Evolutionary conservation across 2,329 filamentous ascomycete genomes (phyloP).

Genomic region (Sordariomycetes sp.): DNA sequence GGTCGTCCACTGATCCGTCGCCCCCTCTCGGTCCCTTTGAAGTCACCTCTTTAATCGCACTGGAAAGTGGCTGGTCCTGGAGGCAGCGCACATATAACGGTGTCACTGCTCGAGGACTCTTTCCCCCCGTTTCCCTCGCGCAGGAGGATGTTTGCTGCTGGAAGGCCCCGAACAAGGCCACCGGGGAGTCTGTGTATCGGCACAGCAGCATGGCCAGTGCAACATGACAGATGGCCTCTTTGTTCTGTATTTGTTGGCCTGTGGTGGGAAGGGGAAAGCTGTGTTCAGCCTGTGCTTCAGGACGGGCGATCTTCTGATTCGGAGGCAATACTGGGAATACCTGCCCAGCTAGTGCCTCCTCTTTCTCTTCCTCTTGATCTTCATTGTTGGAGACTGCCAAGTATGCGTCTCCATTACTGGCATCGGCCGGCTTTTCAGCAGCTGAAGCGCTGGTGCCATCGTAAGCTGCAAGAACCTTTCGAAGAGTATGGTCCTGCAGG

Average conservation of each 20-base stretch:
- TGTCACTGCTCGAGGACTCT: constrained; percentile 1
- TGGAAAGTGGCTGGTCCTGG: constrained; percentile 1
- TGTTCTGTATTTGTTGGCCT: constrained; percentile 1
- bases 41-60: constrained; percentile 1
- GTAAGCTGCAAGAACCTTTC: constrained; percentile 1
- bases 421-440: neutral
- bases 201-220: constrained; percentile 5
- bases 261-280: constrained; percentile 1
- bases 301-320: neutral
- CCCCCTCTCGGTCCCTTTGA: neutral
- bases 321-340: constrained; percentile 1
- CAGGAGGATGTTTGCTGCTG: neutral
- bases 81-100: constrained; percentile 5
- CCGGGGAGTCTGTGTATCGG: constrained; percentile 4
- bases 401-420: neutral
- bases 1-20: constrained; percentile 1
- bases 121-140: neutral
- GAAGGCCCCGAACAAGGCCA: constrained; percentile 4
- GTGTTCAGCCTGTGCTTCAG: constrained; percentile 1
- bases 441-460: constrained; percentile 1
- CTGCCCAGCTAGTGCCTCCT: constrained; percentile 2
- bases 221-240: constrained; percentile 3
- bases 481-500: constrained; percentile 1
- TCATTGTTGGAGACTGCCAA: neutral
- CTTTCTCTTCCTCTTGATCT: neutral